A percentile compares a stretch with the other conserved stretches of the same genome.
Evolutionary conservation across 169 alveolate genomes (phyloP).

Genomic region (Fabrea salina): DNA sequence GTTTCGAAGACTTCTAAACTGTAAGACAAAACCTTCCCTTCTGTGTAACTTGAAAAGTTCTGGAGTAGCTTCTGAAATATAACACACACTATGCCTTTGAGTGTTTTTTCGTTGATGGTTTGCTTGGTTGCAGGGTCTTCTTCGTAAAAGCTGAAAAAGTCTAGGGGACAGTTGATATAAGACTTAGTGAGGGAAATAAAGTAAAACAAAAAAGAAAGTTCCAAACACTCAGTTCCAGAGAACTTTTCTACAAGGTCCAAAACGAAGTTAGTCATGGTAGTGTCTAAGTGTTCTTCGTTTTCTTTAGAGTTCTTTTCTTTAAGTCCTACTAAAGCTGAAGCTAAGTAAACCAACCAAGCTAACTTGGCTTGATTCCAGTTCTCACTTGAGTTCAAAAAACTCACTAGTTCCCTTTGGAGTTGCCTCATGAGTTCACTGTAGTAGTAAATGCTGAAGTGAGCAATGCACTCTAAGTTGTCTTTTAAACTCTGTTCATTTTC

Average conservation of each 20-base stretch:
- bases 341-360: slow-evolving; percentile 1
- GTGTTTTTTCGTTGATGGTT: not conserved
- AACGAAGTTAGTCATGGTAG: not conserved
- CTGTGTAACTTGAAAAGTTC: not conserved
- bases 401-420: not conserved
- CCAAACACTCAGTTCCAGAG: not conserved
- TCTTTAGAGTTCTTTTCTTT: not conserved
- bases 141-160: not conserved
- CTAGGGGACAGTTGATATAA: slow-evolving; percentile 11
- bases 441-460: not conserved
- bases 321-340: not conserved
- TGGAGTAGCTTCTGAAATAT: not conserved
- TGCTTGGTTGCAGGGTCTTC: not conserved
- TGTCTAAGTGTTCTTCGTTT: not conserved
- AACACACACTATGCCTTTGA: not conserved
- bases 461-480: not conserved
- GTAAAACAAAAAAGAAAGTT: not conserved
- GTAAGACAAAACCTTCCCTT: not conserved
- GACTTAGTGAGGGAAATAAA: not conserved
- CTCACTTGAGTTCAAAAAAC: not conserved
- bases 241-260: not conserved
- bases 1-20: not conserved
- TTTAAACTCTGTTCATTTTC: not conserved
- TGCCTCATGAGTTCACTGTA: not conserved
- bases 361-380: not conserved